These are phyloP conservation scores for Lipomyces yarrowii DNA, from an alignment of 1,139 yeast genomes.

Conservation along the genomic window DNA sequence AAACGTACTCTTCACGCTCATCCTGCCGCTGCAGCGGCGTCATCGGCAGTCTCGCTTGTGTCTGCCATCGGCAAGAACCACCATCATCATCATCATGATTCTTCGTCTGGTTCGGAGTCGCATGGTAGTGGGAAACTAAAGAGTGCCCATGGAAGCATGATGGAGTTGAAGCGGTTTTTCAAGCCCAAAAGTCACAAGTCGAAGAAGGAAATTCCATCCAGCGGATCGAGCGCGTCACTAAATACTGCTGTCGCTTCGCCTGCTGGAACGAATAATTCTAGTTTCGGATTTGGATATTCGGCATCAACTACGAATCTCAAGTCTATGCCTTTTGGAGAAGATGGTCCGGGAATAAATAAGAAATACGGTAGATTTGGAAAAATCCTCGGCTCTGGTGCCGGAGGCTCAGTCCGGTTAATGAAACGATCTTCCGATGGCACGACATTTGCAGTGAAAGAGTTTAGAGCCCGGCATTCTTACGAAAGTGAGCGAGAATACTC, in stretches of 20 bases:
- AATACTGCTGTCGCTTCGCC: conserved; percentile 19
- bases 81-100: conserved; percentile 16
- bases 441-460: conserved; percentile 95
- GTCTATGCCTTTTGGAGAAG: conserved; percentile 46
- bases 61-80: conserved; percentile 27
- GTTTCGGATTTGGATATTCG: conserved; percentile 31
- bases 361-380: conserved; percentile 91
- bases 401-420: conserved; percentile 90
- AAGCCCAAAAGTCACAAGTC: conserved; percentile 33
- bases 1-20: conserved; percentile 19
- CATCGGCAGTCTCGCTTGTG: conserved; percentile 29
- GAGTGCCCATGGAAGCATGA: conserved; percentile 42
- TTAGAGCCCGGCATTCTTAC: conserved; percentile 79
- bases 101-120: conserved; percentile 16
- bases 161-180: conserved; percentile 47
- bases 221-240: conserved; percentile 20
- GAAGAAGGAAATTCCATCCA: conserved; percentile 16
- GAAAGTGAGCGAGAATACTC: conserved; percentile 90
- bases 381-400: conserved; percentile 95
- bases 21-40: conserved; percentile 23
- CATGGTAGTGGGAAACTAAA: conserved; percentile 22
- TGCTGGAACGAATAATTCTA: conserved; percentile 13
- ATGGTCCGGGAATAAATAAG: conserved; percentile 56
- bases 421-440: conserved; percentile 78
- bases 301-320: conserved; percentile 34